phyloP scores from a whole-genome alignment of 2,329 filamentous ascomycete genomes.

The Fusarium udum region DNA sequence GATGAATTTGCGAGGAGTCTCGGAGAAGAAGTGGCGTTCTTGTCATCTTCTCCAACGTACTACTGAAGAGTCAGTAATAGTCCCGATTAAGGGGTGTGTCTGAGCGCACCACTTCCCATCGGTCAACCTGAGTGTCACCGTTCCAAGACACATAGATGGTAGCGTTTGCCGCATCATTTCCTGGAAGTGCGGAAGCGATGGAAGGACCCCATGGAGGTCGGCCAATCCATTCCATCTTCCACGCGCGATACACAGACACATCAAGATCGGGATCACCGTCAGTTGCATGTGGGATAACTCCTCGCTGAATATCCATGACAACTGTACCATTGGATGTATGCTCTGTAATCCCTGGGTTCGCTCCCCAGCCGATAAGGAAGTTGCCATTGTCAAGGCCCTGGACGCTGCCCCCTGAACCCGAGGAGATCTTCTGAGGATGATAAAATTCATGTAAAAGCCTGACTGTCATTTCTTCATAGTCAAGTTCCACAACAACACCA shows the following conservation, averaged over 20 bases:
- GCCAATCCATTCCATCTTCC: conserved; percentile 42
- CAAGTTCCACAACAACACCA: conserved; percentile 51
- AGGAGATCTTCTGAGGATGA: conserved; percentile 59
- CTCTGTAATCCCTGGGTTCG: conserved; percentile 58
- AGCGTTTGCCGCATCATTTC: conserved; percentile 10
- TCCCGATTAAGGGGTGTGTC: neutral
- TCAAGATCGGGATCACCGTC: conserved; percentile 9
- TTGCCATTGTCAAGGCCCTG: conserved; percentile 64
- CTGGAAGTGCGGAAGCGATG: conserved; percentile 25
- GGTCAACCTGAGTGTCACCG: conserved; percentile 38
- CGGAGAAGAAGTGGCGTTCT: conserved; percentile 21
- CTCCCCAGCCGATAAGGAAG: conserved; percentile 67
- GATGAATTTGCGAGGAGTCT: conserved; percentile 32
- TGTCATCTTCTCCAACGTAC: conserved; percentile 32
- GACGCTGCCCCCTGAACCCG: conserved; percentile 59
- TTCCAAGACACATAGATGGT: conserved; percentile 44
- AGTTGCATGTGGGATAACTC: conserved; percentile 53
- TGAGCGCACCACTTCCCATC: conserved; percentile 38
- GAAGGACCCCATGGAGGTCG: conserved; percentile 40
- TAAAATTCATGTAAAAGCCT: conserved; percentile 59
- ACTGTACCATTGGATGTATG: conserved; percentile 43
- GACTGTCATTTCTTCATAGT: conserved; percentile 57
- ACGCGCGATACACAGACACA: conserved; percentile 40
- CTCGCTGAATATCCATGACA: conserved; percentile 53
- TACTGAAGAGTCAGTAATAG: conserved; percentile 4